Conservation (phyloP, 306 rosid species). For the Dryas alaskensis region DNA sequence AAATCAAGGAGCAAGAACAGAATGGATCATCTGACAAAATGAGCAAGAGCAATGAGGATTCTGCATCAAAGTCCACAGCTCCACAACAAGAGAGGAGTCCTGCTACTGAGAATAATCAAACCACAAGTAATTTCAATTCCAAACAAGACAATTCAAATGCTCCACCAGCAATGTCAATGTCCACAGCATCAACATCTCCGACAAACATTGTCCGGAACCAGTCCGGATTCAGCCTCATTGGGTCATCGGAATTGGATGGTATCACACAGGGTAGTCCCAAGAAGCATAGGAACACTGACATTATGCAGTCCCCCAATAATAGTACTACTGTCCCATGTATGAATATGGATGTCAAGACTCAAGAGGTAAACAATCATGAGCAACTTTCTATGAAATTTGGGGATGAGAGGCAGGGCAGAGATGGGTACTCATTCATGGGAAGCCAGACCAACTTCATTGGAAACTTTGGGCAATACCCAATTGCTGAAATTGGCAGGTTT, state of each 20-base stretch:
- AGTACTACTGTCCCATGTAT: conserved; percentile 32
- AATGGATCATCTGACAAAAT: conserved; percentile 56
- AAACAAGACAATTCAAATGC: conserved; percentile 44
- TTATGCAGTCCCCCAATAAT: conserved; percentile 45
- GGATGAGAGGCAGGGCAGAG: conserved; percentile 60
- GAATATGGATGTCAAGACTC: conserved; percentile 48
- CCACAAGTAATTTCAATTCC: conserved; percentile 47
- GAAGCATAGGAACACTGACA: conserved; percentile 55
- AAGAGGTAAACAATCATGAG: conserved; percentile 38
- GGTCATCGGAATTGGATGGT: conserved; percentile 84
- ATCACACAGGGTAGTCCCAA: conserved; percentile 83
- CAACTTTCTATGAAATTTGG: conserved; percentile 61
- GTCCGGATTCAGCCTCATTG: conserved; percentile 68
- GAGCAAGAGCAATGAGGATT: conserved; percentile 59
- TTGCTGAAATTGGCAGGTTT: conserved; percentile 79
- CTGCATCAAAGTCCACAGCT: conserved; percentile 38
- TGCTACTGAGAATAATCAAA: conserved; percentile 27
- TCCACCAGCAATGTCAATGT: conserved; percentile 41
- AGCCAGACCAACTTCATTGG: conserved; percentile 72
- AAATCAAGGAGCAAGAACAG: conserved; percentile 71
- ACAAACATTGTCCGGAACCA: conserved; percentile 48
- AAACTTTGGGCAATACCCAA: conserved; percentile 86
- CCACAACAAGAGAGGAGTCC: conserved; percentile 35
- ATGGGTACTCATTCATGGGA: conserved; percentile 75
- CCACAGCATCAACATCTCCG: conserved; percentile 53